These are phyloP conservation scores for Metarhizium sp. DNA, from an alignment of 2,329 filamentous ascomycete species.

Conservation along the genomic window DNA sequence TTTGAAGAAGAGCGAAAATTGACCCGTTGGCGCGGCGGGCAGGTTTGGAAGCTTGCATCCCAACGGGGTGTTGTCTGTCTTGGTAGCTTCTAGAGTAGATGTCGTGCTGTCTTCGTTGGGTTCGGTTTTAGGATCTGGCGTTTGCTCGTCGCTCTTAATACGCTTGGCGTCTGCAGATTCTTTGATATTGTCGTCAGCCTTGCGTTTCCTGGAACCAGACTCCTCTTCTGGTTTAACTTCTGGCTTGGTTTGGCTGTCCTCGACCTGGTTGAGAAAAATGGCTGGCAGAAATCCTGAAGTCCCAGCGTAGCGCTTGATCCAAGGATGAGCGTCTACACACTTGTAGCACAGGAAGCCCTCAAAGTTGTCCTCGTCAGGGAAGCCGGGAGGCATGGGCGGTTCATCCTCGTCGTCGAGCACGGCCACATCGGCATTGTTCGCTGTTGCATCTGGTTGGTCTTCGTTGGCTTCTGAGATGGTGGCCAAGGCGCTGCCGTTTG, in stretches of 20 bases:
- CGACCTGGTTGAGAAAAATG: conserved; percentile 40
- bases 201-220: conserved; percentile 51
- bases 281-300: conserved; percentile 70
- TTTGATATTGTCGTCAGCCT: conserved; percentile 44
- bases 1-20: conserved; percentile 76
- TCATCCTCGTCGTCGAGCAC: conserved; percentile 45
- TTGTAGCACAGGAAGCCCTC: conserved; percentile 91
- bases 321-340: conserved; percentile 77
- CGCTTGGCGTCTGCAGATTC: conserved; percentile 38
- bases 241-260: background rate
- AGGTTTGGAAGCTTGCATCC: conserved; percentile 54
- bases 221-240: conserved; percentile 1
- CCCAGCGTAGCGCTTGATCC: conserved; percentile 84
- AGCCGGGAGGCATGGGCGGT: conserved; percentile 68
- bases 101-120: background rate
- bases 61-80: conserved; percentile 6
- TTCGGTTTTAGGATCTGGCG: background rate
- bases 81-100: background rate
- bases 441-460: conserved; percentile 12
- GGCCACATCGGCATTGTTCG: conserved; percentile 15
- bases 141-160: conserved; percentile 32
- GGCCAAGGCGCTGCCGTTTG: conserved; percentile 23
- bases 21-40: conserved; percentile 41
- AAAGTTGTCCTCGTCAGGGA: conserved; percentile 83
- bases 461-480: conserved; percentile 43